Base-by-base conservation (phyloP, 768 basidiomycete species). In the Boletus tylopilopsis region DNA sequence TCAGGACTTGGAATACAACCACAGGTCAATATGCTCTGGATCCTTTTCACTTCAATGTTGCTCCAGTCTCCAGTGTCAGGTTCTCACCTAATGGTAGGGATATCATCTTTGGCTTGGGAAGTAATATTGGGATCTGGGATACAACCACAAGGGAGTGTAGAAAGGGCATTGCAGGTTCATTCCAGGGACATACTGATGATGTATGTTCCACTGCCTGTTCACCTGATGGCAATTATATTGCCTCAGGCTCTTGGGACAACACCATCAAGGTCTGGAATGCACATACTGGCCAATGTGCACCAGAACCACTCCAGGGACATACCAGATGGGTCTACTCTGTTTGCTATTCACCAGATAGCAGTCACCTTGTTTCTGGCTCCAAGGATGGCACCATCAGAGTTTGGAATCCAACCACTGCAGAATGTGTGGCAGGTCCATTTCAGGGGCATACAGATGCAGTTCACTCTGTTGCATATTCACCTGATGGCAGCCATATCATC, bases 271-370 rank as follows among this genome's bases (percentile, higher is more conserved):
- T 59, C 1, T 59, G 58, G 58, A 16, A 61, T 42, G 9, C 45
- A 42, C 40, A 41, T 23, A 58, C 59, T 58, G 42, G 47, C 5
- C 13, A 58, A 19, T 32, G 9, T 33, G 8, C 40, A 4, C 8
- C 8, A 34, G 48, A 35, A 33, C 42, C 50, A 42, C 22, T 58
- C 3, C 0, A 0, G 3, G 60, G 45, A 2, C 58, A 59, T 6
- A 50, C 50, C 0, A 7, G 19, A 12, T 49, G 50, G 44, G 5
- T 59, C 16, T 44, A 21, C 18, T 59, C 58, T 45, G 21, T 59
- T 41, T 48, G 53, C 44, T 54, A 47, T 60, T 50, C 70, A 34
- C 64, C 70, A 29, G 61, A 68, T 52, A 67, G 68, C 2, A 58
- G 35, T 9, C 22, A 46, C 13, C 36, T 63, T 45, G 47, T 36